Conservation (phyloP, 306 rosid species). For the Dicorynia guianensis region DNA sequence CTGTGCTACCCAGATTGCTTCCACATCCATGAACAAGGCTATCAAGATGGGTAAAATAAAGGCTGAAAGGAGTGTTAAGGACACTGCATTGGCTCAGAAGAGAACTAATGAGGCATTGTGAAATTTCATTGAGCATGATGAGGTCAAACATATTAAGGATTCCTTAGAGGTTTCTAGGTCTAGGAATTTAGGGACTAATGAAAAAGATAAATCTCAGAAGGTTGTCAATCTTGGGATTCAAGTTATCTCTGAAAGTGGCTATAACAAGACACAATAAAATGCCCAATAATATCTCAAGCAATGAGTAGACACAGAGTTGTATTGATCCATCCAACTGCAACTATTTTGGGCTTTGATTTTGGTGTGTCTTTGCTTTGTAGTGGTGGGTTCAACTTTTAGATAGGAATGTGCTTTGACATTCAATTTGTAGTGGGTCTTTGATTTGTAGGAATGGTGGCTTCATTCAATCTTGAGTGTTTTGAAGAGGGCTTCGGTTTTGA, state of each 20-base stretch:
- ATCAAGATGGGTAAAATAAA: conserved; percentile 40
- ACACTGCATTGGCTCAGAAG: conserved; percentile 64
- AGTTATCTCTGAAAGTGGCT: conserved; percentile 1
- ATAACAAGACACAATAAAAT: background rate
- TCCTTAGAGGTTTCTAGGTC: conserved; percentile 47
- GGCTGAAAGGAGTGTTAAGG: conserved; percentile 63
- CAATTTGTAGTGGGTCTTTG: too few relatives aligned
- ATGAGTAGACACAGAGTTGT: too few relatives aligned
- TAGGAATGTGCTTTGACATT: too few relatives aligned
- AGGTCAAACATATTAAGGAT: conserved; percentile 36
- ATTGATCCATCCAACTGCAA: too few relatives aligned
- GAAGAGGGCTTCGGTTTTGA: too few relatives aligned
- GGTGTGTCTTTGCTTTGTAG: too few relatives aligned
- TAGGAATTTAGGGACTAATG: conserved; percentile 32
- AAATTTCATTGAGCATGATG: conserved; percentile 37
- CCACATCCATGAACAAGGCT: conserved; percentile 51
- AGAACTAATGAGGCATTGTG: conserved; percentile 67
- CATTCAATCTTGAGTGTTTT: too few relatives aligned
- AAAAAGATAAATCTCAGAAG: conserved; percentile 7
- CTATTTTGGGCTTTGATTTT: too few relatives aligned
- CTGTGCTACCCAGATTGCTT: conserved; percentile 74
- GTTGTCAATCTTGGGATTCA: background rate
- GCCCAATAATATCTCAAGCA: too few relatives aligned
- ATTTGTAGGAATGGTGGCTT: too few relatives aligned
- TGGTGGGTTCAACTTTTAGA: too few relatives aligned